phyloP scores from a whole-genome alignment of 768 basidiomycete species.

The Amanita pseudoporphyria region DNA sequence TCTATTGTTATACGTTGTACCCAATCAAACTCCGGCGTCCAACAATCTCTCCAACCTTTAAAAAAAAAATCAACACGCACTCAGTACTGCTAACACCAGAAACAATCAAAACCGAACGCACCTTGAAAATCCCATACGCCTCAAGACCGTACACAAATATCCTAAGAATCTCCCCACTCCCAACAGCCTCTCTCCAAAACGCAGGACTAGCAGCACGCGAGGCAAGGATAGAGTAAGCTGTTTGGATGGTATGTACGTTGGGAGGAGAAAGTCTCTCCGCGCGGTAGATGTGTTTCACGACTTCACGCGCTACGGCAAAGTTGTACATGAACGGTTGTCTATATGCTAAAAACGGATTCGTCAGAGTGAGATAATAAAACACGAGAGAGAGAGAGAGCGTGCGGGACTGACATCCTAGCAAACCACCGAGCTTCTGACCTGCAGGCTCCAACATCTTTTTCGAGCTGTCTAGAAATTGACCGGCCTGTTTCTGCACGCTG shows the following conservation, averaged over 20 bases:
- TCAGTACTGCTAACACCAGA: background rate
- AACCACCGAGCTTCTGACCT: constrained; percentile 42
- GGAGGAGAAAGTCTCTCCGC: constrained; percentile 70
- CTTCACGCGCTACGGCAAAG: constrained; percentile 62
- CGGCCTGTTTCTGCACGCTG: constrained; percentile 46
- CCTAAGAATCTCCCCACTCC: constrained; percentile 57
- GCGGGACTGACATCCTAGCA: constrained; percentile 36
- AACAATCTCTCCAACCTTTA: constrained; percentile 79
- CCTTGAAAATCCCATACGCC: constrained; percentile 88
- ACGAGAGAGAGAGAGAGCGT: background rate
- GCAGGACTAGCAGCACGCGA: constrained; percentile 42
- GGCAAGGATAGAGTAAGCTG: constrained; percentile 60
- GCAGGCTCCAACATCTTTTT: constrained; percentile 36
- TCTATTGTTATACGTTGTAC: constrained; percentile 50
- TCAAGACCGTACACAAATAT: constrained; percentile 73
- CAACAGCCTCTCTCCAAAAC: constrained; percentile 52
- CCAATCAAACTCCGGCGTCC: constrained; percentile 74
- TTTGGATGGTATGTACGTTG: constrained; percentile 38
- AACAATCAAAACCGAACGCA: constrained; percentile 19
- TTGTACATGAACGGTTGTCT: constrained; percentile 74
- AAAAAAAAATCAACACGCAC: background rate
- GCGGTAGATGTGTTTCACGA: constrained; percentile 67
- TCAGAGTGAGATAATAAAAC: background rate
- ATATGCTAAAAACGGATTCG: constrained; percentile 36
- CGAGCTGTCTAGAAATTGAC: constrained; percentile 40